These are phyloP conservation scores for Eucalyptus virginea DNA, from an alignment of 345 rosid species.

Conservation along the genomic window DNA sequence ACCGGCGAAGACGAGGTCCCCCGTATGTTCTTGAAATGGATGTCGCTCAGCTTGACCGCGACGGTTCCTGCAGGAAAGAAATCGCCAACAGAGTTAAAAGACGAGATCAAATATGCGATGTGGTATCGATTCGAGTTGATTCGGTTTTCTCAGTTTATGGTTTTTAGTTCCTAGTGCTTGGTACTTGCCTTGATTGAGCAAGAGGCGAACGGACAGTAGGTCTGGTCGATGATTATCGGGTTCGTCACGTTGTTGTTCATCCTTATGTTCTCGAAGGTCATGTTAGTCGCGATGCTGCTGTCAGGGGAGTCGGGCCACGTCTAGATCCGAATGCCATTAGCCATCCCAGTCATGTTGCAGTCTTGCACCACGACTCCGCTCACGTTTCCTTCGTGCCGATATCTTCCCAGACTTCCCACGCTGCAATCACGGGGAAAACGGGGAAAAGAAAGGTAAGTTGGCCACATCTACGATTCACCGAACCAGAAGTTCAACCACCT, in stretches of 20 bases:
- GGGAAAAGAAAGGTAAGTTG: neutral
- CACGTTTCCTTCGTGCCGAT: conserved; percentile 34
- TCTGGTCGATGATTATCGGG: conserved; percentile 44
- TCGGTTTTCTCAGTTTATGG: neutral
- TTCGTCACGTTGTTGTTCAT: conserved; percentile 36
- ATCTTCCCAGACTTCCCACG: conserved; percentile 51
- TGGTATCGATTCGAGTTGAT: neutral
- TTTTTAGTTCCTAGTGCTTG: neutral
- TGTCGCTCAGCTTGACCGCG: conserved; percentile 12
- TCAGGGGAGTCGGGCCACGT: conserved; percentile 53
- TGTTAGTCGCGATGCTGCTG: conserved; percentile 34
- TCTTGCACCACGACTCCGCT: conserved; percentile 36
- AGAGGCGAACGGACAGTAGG: conserved; percentile 39
- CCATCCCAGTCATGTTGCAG: conserved; percentile 25
- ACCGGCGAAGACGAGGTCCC: conserved; percentile 10
- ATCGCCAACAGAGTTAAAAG: neutral
- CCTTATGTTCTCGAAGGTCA: conserved; percentile 36
- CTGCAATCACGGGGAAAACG: neutral
- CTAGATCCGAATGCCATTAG: conserved; percentile 46
- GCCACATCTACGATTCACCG: neutral
- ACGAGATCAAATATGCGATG: neutral
- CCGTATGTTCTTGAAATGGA: conserved; percentile 15
- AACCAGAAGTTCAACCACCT: neutral
- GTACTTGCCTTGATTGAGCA: conserved; percentile 24
- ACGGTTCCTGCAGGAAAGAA: neutral